Percentiles rank a stretch among this genome's conserved stretches.
Evolutionary conservation across 148 eudicot species (phyloP).

Genomic region (Salicornia ramosissima): DNA sequence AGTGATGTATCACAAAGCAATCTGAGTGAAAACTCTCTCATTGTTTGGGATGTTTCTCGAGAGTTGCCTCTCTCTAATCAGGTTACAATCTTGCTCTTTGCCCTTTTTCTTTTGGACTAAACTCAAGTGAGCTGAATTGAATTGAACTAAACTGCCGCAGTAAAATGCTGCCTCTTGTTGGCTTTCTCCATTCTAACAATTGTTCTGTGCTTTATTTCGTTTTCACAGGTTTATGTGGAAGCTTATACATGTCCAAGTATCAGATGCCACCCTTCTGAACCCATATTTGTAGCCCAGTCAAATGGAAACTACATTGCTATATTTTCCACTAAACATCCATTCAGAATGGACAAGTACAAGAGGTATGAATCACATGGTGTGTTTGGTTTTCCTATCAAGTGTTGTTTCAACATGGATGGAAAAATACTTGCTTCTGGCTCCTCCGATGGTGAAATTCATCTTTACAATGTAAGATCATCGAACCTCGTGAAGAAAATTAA

Average conservation of each 20-base stretch:
- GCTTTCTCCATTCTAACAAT: neutral
- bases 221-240: constrained; percentile 55
- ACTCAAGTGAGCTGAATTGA: no score
- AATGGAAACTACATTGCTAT: constrained; percentile 91
- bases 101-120: neutral
- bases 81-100: constrained; percentile 33
- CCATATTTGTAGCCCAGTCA: constrained; percentile 76
- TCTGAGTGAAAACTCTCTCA: constrained; percentile 75
- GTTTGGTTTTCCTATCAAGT: constrained; percentile 78
- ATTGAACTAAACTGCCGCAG: neutral
- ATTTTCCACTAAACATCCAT: constrained; percentile 68
- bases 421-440: constrained; percentile 70
- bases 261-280: constrained; percentile 62
- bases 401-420: constrained; percentile 63
- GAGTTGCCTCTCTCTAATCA: constrained; percentile 88
- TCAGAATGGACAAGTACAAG: constrained; percentile 71
- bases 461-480: constrained; percentile 51
- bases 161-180: neutral
- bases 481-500: constrained; percentile 45
- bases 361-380: constrained; percentile 67
- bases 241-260: constrained; percentile 80
- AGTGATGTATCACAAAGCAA: constrained; percentile 78
- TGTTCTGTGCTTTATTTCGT: neutral
- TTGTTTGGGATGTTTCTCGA: constrained; percentile 85
- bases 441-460: constrained; percentile 63